Base-by-base conservation (phyloP, 306 rosid genomes). In the Hippophae tibetana region DNA sequence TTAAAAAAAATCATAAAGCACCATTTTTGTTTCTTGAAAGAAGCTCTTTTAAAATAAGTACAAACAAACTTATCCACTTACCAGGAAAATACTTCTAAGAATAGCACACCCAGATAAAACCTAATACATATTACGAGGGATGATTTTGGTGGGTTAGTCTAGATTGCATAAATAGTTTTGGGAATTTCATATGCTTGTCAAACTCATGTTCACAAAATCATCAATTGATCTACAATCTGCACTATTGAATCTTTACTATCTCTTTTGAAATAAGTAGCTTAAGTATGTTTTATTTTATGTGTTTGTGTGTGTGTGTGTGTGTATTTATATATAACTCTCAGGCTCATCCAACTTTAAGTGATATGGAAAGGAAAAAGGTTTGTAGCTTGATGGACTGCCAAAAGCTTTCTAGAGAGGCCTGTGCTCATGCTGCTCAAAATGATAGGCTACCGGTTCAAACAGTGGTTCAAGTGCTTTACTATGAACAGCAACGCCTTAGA, bases 361-460 rank as follows among this genome's bases (percentile, higher is more conserved):
- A 93, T 68, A 75, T 82, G 86, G 99, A 93, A 57, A 87, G 85
- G 76, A 93, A 93, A 86, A 93, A 86, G 73, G 95, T 82, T 1
- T 93, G 99, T 74, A 82, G 97, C 56, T 73, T 86, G 62, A 89
- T 93, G 97, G 97, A 93, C 75, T 93, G 97, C 65, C 97, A 86
- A 74, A 93, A 78, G 68, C 65, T 93, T 53, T 93, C 99, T 0
- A 82, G 95, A 44, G 94, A 84, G 66, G 99, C 97, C 1, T 86
- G 95, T 60, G 94, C 99, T 11, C 99, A 93, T 47, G 97, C 99
- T 4, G 99, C 97, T 41, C 95, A 93, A 62, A 93, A 93, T 57
- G 97, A 89, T 62, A 73, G 99, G 53, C 93, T 93, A 57, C 94
- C 97, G 0, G 97, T 93, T 10, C 99, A 93, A 75, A 93, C 86